Conservation (phyloP, 306 rosid genomes). For the Fragaria ananassa region DNA sequence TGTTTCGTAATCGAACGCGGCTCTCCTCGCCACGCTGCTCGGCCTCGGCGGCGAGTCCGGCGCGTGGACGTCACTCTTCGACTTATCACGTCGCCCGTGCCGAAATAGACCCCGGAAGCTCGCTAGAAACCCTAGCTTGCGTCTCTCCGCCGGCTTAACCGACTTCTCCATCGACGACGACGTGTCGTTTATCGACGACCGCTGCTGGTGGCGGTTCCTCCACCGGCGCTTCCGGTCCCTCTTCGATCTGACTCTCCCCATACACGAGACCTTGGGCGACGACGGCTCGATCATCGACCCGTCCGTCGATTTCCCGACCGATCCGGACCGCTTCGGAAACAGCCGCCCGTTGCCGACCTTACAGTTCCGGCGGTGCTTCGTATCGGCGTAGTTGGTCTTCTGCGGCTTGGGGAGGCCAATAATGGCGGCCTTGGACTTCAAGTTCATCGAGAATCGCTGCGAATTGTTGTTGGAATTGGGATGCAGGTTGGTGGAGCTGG, state of each 20-base stretch:
- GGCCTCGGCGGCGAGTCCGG: slow-evolving; percentile 30
- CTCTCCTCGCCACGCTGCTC: slow-evolving; percentile 16
- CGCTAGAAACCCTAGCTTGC: slow-evolving; percentile 54
- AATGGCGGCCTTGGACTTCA: slow-evolving; percentile 68
- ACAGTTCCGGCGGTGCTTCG: slow-evolving; percentile 44
- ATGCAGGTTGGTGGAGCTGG: slow-evolving; percentile 39
- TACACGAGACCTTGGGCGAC: slow-evolving; percentile 95
- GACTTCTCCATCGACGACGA: slow-evolving; percentile 22
- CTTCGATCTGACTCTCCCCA: slow-evolving; percentile 89
- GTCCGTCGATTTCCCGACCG: slow-evolving; percentile 51
- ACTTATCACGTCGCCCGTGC: slow-evolving; percentile 35
- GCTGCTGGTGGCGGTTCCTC: slow-evolving; percentile 47
- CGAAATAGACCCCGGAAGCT: slow-evolving; percentile 56
- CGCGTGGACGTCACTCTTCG: slow-evolving; percentile 24
- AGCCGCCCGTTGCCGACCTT: slow-evolving; percentile 43
- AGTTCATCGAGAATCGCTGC: slow-evolving; percentile 61
- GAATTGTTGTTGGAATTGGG: slow-evolving; percentile 51
- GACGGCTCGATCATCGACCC: slow-evolving; percentile 58
- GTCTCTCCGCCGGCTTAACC: slow-evolving; percentile 33
- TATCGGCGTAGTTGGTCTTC: slow-evolving; percentile 53
- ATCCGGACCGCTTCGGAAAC: slow-evolving; percentile 67
- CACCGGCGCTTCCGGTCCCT: slow-evolving; percentile 55
- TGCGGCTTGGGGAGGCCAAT: slow-evolving; percentile 83
- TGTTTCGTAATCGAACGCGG: neutral
- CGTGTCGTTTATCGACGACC: slow-evolving; percentile 23